These are phyloP conservation scores for Vanilla planifolia DNA, from an alignment of 106 monocot genomes.

Conservation along the genomic window DNA sequence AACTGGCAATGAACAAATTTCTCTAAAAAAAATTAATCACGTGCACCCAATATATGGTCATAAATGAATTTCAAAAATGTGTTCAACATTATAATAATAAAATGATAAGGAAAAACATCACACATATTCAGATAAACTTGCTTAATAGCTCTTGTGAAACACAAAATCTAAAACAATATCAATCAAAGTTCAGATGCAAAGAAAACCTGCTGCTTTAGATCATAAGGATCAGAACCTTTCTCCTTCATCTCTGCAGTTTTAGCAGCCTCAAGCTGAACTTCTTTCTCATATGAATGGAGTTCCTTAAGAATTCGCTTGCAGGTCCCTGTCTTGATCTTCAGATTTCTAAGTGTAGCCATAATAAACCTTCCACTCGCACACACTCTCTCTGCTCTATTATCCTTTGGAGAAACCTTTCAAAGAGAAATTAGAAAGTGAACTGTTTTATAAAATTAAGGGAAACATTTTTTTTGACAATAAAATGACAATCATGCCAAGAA, in stretches of 20 bases:
- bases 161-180: neutral
- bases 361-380: neutral
- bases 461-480: too few species aligned
- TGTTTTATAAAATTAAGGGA: too few species aligned
- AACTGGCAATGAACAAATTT: too few species aligned
- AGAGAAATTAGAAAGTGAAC: too few species aligned
- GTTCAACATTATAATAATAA: neutral
- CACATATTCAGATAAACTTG: too few species aligned
- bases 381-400: neutral
- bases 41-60: too few species aligned
- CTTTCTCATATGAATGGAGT: conserved; percentile 75
- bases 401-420: too few species aligned
- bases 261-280: conserved; percentile 67
- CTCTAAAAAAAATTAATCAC: too few species aligned
- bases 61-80: neutral
- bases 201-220: conserved; percentile 91
- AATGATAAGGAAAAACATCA: neutral
- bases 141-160: too few species aligned
- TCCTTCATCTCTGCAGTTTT: conserved; percentile 93
- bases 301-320: conserved; percentile 83
- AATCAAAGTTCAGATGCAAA: neutral
- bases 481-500: too few species aligned
- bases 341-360: conserved; percentile 58
- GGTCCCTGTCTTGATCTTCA: conserved; percentile 89
- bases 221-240: conserved; percentile 80